Percentiles rank a stretch among this genome's conserved stretches.
Evolutionary conservation across 805 yeast species (phyloP).

Genomic region (Saccharomycopsis javanensis): DNA sequence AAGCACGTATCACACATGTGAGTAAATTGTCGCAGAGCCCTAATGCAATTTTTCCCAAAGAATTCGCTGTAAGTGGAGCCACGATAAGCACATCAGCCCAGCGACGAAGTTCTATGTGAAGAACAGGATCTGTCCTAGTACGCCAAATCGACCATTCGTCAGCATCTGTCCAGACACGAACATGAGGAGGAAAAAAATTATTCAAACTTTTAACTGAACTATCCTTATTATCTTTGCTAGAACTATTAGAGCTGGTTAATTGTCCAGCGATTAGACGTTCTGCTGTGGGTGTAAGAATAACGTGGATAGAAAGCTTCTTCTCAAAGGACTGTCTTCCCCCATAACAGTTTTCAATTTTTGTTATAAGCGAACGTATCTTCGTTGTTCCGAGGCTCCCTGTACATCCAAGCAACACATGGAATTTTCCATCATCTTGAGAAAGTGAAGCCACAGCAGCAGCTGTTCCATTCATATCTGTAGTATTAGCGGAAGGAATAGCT

Average conservation of each 20-base stretch:
- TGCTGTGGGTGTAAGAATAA: constrained; percentile 78
- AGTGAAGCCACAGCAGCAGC: constrained; percentile 21
- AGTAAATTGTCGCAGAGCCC: constrained; percentile 90
- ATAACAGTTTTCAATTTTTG: constrained; percentile 71
- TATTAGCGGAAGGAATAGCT: background rate
- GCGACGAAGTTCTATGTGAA: constrained; percentile 87
- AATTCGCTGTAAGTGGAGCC: constrained; percentile 93
- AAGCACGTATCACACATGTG: constrained; percentile 85
- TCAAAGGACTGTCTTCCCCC: constrained; percentile 32
- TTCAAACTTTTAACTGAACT: background rate
- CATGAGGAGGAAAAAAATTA: constrained; percentile 42
- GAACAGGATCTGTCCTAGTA: constrained; percentile 74
- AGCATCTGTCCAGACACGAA: constrained; percentile 82
- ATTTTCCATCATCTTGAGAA: constrained; percentile 77
- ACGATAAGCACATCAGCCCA: constrained; percentile 94
- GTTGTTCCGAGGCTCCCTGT: constrained; percentile 83
- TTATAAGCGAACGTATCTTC: constrained; percentile 69
- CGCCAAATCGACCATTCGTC: constrained; percentile 96
- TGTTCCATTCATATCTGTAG: background rate
- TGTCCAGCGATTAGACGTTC: constrained; percentile 51
- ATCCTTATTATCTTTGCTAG: constrained; percentile 34
- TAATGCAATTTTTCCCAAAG: constrained; percentile 77
- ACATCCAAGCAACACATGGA: constrained; percentile 77
- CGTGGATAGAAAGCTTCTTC: constrained; percentile 69
- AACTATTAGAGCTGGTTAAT: background rate